Base-by-base conservation (phyloP, 208 protist genomes). In the Blechomonas ayalai region DNA sequence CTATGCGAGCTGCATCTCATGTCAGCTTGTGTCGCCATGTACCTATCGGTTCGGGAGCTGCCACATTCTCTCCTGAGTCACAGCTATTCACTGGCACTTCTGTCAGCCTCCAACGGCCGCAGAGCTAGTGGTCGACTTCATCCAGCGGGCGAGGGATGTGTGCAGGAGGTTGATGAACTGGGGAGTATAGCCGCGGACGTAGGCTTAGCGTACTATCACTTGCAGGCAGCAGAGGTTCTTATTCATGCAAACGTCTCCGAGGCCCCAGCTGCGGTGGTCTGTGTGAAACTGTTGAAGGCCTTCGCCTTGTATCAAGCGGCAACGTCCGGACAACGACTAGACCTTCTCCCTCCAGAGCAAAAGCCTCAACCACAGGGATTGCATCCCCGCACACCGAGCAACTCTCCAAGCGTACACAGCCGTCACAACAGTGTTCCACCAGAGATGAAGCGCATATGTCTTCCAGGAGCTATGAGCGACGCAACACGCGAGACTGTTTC, bases 141-240 rank as follows among this genome's bases (percentile, higher is more conserved):
- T 18, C 22, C 8, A 2, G 29, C n/a, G 12, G 51, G 34, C 0
- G 15, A 46, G 24, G 5, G 40, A 36, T 24, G 44, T 47, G 49
- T 41, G 10, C 42, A 56, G 47, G 59, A 66, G 20, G 61, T 55
- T 16, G 45, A 55, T 2, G 26, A 35, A 22, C 45, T 45, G 52
- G 32, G 10, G 18, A 49, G 33, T 2, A 49, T 69, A 9, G 63
- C 56, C 23, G 70, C 73, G 40, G 69, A 82, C 39, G 77, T 82
- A 25, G 77, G 77, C 4, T 56, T 86, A 4, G 66, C 77, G 4
- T 78, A 82, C 46, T 60, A 59, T 15, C 77, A 86, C 37, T 41
- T 86, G 13, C 50, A 64, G 16, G 68, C 73, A 1, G 77, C 77
- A 6, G 77, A 78, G 49, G 31, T 19, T 8, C 12, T 8, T 42